These are phyloP conservation scores for Lactarius trivialis DNA, from an alignment of 768 basidiomycete species.

Conservation along the genomic window DNA sequence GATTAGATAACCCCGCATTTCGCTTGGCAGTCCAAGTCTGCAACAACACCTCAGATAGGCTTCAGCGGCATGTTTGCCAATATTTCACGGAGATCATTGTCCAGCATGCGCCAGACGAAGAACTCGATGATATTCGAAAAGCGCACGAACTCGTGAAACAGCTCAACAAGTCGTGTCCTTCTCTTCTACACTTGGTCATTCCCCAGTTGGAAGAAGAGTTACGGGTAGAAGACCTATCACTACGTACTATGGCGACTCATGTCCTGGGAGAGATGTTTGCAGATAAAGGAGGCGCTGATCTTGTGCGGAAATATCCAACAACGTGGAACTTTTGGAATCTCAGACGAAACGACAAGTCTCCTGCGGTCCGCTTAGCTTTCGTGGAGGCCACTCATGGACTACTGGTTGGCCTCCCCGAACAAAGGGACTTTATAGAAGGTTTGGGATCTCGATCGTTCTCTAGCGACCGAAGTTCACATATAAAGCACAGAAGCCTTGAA, in stretches of 20 bases:
- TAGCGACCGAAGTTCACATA: slow-evolving; percentile 1
- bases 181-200: slow-evolving; percentile 81
- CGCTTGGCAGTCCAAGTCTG: slow-evolving; percentile 83
- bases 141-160: slow-evolving; percentile 85
- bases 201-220: slow-evolving; percentile 91
- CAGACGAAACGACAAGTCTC: slow-evolving; percentile 68
- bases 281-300: slow-evolving; percentile 63
- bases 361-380: slow-evolving; percentile 67
- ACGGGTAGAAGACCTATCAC: slow-evolving; percentile 59
- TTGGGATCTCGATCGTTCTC: slow-evolving; percentile 24
- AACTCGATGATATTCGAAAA: slow-evolving; percentile 59
- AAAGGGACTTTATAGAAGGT: slow-evolving; percentile 70
- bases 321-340: slow-evolving; percentile 84
- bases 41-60: slow-evolving; percentile 74
- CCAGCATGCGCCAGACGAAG: slow-evolving; percentile 50
- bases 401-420: slow-evolving; percentile 58
- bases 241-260: slow-evolving; percentile 78
- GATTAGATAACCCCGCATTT: slow-evolving; percentile 67
- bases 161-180: slow-evolving; percentile 72
- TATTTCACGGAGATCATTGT: slow-evolving; percentile 91
- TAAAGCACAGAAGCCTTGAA: slow-evolving; percentile 44
- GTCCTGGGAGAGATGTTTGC: slow-evolving; percentile 89
- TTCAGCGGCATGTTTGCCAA: slow-evolving; percentile 82
- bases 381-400: slow-evolving; percentile 64
- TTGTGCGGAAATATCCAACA: slow-evolving; percentile 70